These are phyloP conservation scores for Puccinia novopanici DNA, from an alignment of 1,284 basidiomycete genomes.

Conservation along the genomic window DNA sequence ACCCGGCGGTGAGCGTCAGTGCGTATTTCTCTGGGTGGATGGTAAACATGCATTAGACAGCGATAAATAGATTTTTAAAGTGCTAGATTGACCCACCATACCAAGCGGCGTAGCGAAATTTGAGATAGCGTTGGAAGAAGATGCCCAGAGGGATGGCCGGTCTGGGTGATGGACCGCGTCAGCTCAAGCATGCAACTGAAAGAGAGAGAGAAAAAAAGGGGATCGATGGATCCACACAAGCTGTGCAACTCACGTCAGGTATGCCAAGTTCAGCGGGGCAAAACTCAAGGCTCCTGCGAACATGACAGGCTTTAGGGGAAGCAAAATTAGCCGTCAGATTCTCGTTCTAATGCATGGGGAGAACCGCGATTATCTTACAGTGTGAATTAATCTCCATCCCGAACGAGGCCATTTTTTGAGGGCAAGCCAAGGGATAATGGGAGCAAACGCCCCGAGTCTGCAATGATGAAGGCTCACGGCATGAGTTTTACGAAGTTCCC, in stretches of 20 bases:
- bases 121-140: slow-evolving; percentile 47
- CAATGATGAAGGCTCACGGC: background rate
- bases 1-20: slow-evolving; percentile 30
- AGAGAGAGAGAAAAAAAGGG: background rate
- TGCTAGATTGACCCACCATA: slow-evolving; percentile 24
- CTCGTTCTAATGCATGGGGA: background rate
- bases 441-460: slow-evolving; percentile 40
- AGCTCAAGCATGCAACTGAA: background rate
- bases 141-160: slow-evolving; percentile 33
- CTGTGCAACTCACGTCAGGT: slow-evolving; percentile 28
- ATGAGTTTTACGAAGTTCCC: background rate
- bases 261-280: slow-evolving; percentile 35
- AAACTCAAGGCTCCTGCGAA: slow-evolving; percentile 37
- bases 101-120: slow-evolving; percentile 42
- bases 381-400: slow-evolving; percentile 47
- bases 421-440: slow-evolving; percentile 45
- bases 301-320: slow-evolving; percentile 36
- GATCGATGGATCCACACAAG: background rate
- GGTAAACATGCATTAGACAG: background rate
- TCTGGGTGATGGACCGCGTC: background rate
- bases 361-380: slow-evolving; percentile 20
- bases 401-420: slow-evolving; percentile 44
- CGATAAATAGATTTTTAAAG: background rate
- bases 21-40: slow-evolving; percentile 42
- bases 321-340: no score